These are phyloP conservation scores for Xylariaceae sp. DNA, from an alignment of 2,329 filamentous ascomycete species.

Conservation along the genomic window DNA sequence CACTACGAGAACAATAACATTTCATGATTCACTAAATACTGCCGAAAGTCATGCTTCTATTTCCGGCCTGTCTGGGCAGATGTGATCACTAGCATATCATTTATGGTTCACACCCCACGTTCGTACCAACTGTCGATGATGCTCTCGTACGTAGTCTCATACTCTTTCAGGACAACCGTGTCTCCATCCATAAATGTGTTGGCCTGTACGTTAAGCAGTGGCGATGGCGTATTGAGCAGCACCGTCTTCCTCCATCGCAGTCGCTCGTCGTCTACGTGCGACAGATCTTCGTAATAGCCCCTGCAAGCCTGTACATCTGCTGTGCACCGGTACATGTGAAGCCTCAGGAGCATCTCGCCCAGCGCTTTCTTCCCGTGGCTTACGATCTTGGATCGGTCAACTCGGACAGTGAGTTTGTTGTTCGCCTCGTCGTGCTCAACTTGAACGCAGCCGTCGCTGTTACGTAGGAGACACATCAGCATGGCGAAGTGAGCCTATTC, in stretches of 20 bases:
- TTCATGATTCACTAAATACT: slow-evolving; percentile 22
- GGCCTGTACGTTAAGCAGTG: slow-evolving; percentile 60
- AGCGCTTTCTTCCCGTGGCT: slow-evolving; percentile 55
- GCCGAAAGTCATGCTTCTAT: no score
- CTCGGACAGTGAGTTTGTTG: slow-evolving; percentile 47
- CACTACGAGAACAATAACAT: slow-evolving; percentile 25
- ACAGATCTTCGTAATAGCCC: slow-evolving; percentile 55
- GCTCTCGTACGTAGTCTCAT: slow-evolving; percentile 50
- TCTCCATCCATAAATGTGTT: slow-evolving; percentile 47
- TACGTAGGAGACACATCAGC: slow-evolving; percentile 53
- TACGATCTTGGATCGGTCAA: slow-evolving; percentile 56
- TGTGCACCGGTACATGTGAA: slow-evolving; percentile 61
- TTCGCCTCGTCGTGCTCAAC: slow-evolving; percentile 43
- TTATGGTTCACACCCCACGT: slow-evolving; percentile 16
- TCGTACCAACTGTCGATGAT: slow-evolving; percentile 49
- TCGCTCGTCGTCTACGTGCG: slow-evolving; percentile 49
- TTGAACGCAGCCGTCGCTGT: slow-evolving; percentile 47
- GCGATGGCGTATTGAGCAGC: slow-evolving; percentile 51
- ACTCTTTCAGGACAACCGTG: slow-evolving; percentile 50
- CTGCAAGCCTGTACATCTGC: slow-evolving; percentile 52
- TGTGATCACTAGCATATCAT: no score
- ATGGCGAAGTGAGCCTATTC: slow-evolving; percentile 60
- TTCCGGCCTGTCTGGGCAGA: no score
- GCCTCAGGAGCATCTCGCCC: slow-evolving; percentile 52
- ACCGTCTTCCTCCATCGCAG: slow-evolving; percentile 53